Evolutionary conservation across 2,329 filamentous ascomycete species (phyloP).

Genomic region (Metarhizium brunneum): DNA sequence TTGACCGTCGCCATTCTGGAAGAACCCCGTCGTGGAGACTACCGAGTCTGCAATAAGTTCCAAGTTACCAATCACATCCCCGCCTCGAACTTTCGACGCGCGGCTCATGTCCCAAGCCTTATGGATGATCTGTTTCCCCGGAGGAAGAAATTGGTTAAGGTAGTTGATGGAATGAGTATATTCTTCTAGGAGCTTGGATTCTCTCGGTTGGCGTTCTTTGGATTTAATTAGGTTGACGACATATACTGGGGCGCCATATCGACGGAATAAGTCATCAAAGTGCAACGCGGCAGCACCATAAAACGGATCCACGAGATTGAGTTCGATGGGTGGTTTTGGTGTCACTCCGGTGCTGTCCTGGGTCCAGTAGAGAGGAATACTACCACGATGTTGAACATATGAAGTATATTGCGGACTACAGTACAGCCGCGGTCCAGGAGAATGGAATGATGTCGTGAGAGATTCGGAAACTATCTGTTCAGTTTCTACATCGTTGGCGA

Average conservation of each 20-base stretch:
- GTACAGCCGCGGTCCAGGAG: conserved; percentile 75
- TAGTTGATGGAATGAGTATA: conserved; percentile 84
- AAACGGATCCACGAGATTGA: conserved; percentile 94
- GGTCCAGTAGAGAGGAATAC: conserved; percentile 94
- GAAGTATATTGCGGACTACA: conserved; percentile 89
- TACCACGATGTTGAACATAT: conserved; percentile 92
- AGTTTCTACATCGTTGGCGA: conserved; percentile 97
- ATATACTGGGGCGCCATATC: conserved; percentile 89
- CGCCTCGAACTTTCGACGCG: conserved; percentile 81
- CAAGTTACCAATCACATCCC: conserved; percentile 88
- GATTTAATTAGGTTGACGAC: conserved; percentile 87
- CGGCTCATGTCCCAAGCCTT: conserved; percentile 98
- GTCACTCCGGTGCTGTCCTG: conserved; percentile 93
- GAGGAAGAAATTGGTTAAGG: conserved; percentile 85
- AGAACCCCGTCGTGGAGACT: conserved; percentile 79
- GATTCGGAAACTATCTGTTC: conserved; percentile 97
- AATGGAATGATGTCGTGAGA: conserved; percentile 89
- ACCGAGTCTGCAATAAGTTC: conserved; percentile 87
- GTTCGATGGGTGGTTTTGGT: conserved; percentile 90
- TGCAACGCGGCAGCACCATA: conserved; percentile 88
- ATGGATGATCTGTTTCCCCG: conserved; percentile 78
- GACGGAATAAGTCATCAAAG: conserved; percentile 87
- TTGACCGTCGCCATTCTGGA: conserved; percentile 76
- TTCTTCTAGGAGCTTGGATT: conserved; percentile 82
- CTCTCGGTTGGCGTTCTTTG: conserved; percentile 77